Evolutionary conservation across 305 asterid genomes (phyloP), one percentile per base, ranked within the genome.

Genomic region (Fraxinus xanthoxyloides): DNA sequence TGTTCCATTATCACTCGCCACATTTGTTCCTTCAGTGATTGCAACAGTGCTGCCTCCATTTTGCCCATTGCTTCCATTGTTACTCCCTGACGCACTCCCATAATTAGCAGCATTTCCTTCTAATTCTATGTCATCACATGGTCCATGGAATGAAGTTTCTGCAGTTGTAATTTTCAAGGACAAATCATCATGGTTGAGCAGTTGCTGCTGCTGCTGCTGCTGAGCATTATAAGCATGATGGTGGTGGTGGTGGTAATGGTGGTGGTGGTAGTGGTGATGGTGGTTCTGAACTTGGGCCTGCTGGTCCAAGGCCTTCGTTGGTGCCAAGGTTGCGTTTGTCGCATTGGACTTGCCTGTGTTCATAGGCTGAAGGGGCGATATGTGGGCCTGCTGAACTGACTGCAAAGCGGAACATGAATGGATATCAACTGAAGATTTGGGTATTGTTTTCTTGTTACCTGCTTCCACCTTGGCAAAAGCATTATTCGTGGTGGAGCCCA

Each of bases 401-500:
- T 87, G 90, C 81, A 83, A 85, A 72, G 88, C 77, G 5, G 89
- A 85, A 78, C 69, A 77, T 40, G 85, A 76, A 77, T 79, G 86
- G 43, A 34, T 46, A 78, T 63, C 73, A 38, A 81, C 72, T 6
- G 84, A 35, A 72, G 85, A 78, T 81, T 82, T 83, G 72, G 80
- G 77, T 1, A 73, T 46, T 72, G 75, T 61, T 65, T 79, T 85
- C 34, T 87, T 85, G 17, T 40, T 67, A 74, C 75, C 38, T 67
- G 84, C 72, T 79, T 87, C 90, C 59, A 77, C 76, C 81, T 85
- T 89, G 84, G 72, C 72, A 59, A 83, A 86, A 59, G 73, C 85
- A 24, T 84, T 86, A 77, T 87, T 87, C n/a, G 91, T 86, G 21
- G 92, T 87, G 78, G 92, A 89, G 31, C 92, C 92, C 91, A 86